Evolutionary conservation across 306 rosid species (phyloP), one percentile per base, ranked within the genome.

Genomic region (Cucumis cinereus): DNA sequence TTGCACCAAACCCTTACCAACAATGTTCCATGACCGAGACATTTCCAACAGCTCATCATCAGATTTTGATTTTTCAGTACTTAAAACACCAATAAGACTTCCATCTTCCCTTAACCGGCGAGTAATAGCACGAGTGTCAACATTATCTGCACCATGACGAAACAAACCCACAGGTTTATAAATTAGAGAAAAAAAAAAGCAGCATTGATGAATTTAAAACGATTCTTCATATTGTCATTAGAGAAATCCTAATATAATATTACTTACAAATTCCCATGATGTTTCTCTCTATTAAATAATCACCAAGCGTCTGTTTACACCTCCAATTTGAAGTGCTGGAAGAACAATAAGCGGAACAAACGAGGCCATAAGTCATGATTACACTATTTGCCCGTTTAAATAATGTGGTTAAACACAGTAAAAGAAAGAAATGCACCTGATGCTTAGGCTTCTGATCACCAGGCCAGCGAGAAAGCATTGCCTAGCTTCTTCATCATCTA

Each of bases 241-340:
- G 76, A 50, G 2, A 28, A 28, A 45, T 8, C 20, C 8, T 23
- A 69, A 40, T 24, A 57, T 55, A 75, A 36, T 12, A 12, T 16
- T 7, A 45, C 98, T 91, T 81, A 94, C 99, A 94, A 74, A 94
- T 92, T 85, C 97, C 99, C 97, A 94, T 94, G 80, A 94, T 81
- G 75, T 94, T 94, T 85, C 97, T 90, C 81, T 87, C 83, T 23
- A 80, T 85, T 77, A 94, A 84, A 89, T 92, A 94, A 87, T 90
- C 92, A 36, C 85, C 90, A 0, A 94, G 89, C 56, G 79, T 77
- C 79, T 92, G 80, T 28, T 79, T 83, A 78, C 90, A 90, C 85
- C 99, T 88, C 94, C 96, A 92, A 82, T 90, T 94, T 54, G 99
- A 94, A 66, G 98, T 87, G 78, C 98, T 94, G 89, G 57, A 81